phyloP scores from a whole-genome alignment of 2,329 filamentous ascomycete species.

The Falciphora oryzae region DNA sequence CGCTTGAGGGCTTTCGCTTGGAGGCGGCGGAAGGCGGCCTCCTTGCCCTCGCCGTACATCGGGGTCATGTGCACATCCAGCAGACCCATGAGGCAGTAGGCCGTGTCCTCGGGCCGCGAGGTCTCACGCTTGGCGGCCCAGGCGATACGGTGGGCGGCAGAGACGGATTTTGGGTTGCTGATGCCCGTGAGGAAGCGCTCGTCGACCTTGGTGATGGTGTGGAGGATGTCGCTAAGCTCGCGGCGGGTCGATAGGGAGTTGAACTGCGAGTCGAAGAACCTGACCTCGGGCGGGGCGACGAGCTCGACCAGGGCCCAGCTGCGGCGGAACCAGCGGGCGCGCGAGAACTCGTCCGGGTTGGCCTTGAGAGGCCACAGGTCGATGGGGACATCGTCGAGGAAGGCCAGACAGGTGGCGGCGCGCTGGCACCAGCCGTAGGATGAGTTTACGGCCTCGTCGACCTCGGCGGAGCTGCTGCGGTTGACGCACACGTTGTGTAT shows the following conservation, averaged over 20 bases:
- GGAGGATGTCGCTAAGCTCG: background rate
- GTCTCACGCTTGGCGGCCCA: conserved; percentile 11
- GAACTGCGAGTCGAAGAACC: background rate
- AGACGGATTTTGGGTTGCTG: background rate
- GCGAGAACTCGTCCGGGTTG: background rate
- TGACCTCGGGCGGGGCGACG: background rate
- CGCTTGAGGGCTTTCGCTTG: conserved; percentile 9
- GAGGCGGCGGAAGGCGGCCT: conserved; percentile 12
- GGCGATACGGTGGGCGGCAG: background rate
- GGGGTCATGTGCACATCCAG: conserved; percentile 12
- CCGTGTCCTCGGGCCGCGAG: conserved; percentile 11
- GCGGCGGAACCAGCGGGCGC: background rate
- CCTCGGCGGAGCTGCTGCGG: background rate
- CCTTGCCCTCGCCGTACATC: conserved; percentile 11
- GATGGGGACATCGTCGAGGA: conserved; percentile 1
- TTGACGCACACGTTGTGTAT: background rate
- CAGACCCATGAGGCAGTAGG: conserved; percentile 12
- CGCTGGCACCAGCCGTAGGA: background rate
- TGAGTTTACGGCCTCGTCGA: background rate
- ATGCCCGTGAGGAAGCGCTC: background rate
- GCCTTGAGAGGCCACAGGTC: background rate
- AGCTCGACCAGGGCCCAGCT: conserved; percentile 2
- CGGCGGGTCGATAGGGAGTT: background rate
- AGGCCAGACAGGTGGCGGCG: conserved; percentile 1
- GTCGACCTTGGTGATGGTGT: conserved; percentile 2